Evolutionary conservation across 1,284 basidiomycete species (phyloP), one percentile per base, ranked within the genome.

Genomic region (Flammula alnicola): DNA sequence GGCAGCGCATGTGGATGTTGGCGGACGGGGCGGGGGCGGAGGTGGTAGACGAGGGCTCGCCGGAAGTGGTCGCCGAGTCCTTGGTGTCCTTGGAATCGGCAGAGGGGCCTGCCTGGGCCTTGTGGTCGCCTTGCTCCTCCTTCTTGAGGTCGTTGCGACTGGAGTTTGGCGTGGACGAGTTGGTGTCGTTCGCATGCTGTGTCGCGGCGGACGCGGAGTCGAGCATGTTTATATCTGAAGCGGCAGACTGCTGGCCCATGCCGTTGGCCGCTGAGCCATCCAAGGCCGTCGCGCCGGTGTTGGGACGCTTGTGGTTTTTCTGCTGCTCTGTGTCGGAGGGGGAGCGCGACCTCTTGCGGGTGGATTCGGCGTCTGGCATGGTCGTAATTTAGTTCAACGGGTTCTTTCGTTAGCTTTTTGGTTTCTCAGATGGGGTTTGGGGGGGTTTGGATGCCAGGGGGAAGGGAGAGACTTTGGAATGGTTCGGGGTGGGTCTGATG

Each of bases 1-100:
- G 78, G 71, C 91, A 94, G 44, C 93, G 86, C 91, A 96, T 94
- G 59, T 94, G 90, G 57, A 96, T 96, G 72, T 79, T 84, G 36
- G 87, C 84, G 3, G 88, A 81, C 12, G 87, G 83, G 3, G 72
- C 61, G 29, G 75, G 59, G 1, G 70, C 56, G 5, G 69, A 57
- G 11, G 70, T 57, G 10, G 75, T 68, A 6, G 79, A 77, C 17
- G 76, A 79, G 16, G 78, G 71, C 27, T 76, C 75, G 36, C 67
- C 73, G 16, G 77, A 72, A 22, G 74, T 71, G 4, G 68, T 74
- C 23, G 70, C 65, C 10, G 63, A 61, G 42, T 63, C 58, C 33
- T 65, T 61, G 52, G 63, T 63, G 42, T 63, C 65, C 36, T 59
- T 59, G n/a, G 45, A 52, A 20, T 62, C 61, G 35, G 55, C 60